These are phyloP conservation scores for Cutaneotrichosporon curvatum DNA, from an alignment of 1,284 basidiomycete species.

Conservation along the genomic window DNA sequence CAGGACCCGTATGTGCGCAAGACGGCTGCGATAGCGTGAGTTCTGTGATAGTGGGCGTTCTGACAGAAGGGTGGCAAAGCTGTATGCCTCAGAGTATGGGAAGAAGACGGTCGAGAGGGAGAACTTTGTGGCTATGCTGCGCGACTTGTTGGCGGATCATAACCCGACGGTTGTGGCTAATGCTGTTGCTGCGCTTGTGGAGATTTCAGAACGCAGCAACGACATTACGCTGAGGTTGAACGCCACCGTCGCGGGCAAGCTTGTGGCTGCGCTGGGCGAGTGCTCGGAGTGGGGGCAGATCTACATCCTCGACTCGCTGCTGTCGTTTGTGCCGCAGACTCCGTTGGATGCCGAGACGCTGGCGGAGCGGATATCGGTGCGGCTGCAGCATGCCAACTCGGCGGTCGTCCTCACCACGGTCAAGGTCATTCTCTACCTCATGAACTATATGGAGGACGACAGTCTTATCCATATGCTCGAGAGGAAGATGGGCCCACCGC, in stretches of 20 bases:
- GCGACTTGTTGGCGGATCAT: slow-evolving; percentile 66
- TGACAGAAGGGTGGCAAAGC: slow-evolving; percentile 65
- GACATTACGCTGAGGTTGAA: slow-evolving; percentile 48
- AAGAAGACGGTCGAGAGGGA: slow-evolving; percentile 76
- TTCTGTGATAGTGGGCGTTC: neutral
- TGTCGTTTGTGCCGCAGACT: slow-evolving; percentile 85
- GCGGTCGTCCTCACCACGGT: slow-evolving; percentile 90
- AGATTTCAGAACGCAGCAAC: slow-evolving; percentile 62
- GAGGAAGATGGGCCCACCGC: slow-evolving; percentile 91
- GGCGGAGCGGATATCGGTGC: slow-evolving; percentile 84
- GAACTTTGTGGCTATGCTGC: slow-evolving; percentile 80
- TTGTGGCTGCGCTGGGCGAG: slow-evolving; percentile 91
- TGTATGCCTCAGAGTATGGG: slow-evolving; percentile 88
- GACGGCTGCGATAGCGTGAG: slow-evolving; percentile 74
- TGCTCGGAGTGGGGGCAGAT: slow-evolving; percentile 99
- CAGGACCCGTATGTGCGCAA: slow-evolving; percentile 97
- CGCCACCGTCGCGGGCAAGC: slow-evolving; percentile 53
- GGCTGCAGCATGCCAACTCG: slow-evolving; percentile 91
- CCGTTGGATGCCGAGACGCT: slow-evolving; percentile 85
- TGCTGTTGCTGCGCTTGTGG: slow-evolving; percentile 88
- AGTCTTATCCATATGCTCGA: slow-evolving; percentile 80
- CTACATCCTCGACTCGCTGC: slow-evolving; percentile 89
- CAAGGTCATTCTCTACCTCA: slow-evolving; percentile 90
- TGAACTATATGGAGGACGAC: slow-evolving; percentile 97
- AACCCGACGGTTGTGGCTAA: slow-evolving; percentile 98